Evolutionary conservation across 805 yeast genomes (phyloP), one percentile per base, ranked within the genome.

Genomic region (Kodamaea kaohsiungensis): DNA sequence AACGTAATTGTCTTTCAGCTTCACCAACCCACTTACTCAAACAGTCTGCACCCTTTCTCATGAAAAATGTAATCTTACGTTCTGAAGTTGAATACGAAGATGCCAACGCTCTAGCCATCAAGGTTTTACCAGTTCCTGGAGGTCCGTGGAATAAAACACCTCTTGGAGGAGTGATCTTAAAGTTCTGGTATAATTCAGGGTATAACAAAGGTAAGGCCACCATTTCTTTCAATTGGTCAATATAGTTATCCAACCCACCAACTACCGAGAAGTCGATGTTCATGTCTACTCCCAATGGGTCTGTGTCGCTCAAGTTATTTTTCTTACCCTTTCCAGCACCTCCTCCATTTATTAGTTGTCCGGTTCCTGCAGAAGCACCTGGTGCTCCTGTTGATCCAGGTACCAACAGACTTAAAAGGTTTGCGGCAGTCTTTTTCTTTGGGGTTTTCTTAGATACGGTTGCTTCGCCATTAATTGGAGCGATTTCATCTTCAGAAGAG

Each of bases 1-100:
- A 75, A 56, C 99, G 76, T 57, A 95, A 76, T 68, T 95, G 98
- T 60, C 99, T 80, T 71, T 95, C 99, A 5, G 98, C 98, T 70
- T 95, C 99, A 64, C 99, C 99, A 2, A 95, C 98, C 99, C 99
- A 95, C 73, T 95, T 95, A 46, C 97, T 89, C 61, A 95, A 75
- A 66, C 96, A 89, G 69, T 95, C 99, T 0, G 99, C 98, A 59
- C 99, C 99, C 68, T 95, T 95, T 58, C 99, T 77, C 99, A 95
- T 95, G 71, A 91, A 95, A 65, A 95, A 95, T 0, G 99, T 91
- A 54, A 95, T 91, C 61, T 95, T 93, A 56, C 87, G 78, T 12
- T 86, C 86, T 15, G 89, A 86, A 0, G 96, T 84, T 0, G 97
- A 89, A 62, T 97, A 91, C 59, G 96, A 89, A 0, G 98, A 95